These are phyloP conservation scores for Erysiphe pulchra DNA, from an alignment of 2,329 filamentous ascomycete species.

Conservation along the genomic window DNA sequence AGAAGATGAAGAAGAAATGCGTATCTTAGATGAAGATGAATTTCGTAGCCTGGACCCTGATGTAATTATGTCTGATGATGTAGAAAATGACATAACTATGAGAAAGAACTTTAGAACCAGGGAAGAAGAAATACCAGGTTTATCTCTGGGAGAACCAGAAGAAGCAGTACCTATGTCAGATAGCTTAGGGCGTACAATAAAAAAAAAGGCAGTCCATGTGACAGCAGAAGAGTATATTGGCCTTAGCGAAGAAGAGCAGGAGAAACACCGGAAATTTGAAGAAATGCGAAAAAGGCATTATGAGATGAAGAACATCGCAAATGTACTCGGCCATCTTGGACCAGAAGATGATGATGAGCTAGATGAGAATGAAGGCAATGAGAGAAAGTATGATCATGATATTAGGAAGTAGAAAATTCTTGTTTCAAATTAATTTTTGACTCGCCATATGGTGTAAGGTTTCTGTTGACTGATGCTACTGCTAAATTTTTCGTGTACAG, in stretches of 20 bases:
- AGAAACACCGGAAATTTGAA: constrained; percentile 86
- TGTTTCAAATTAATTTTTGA: too few species aligned
- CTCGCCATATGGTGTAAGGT: too few species aligned
- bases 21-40: constrained; percentile 41
- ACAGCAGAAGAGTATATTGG: constrained; percentile 29
- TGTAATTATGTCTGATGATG: constrained; percentile 7
- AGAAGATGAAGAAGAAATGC: constrained; percentile 53
- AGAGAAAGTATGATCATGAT: too few species aligned
- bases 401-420: too few species aligned
- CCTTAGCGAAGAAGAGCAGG: constrained; percentile 44
- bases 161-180: constrained; percentile 31
- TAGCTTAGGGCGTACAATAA: constrained; percentile 15
- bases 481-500: too few species aligned
- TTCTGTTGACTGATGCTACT: too few species aligned
- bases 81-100: neutral
- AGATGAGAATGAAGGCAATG: neutral
- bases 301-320: constrained; percentile 90
- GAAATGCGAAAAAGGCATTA: constrained; percentile 87
- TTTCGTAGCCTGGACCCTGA: constrained; percentile 20
- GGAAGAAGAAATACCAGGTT: constrained; percentile 67
- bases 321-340: constrained; percentile 55
- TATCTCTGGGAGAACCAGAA: constrained; percentile 84
- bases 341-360: constrained; percentile 26
- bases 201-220: constrained; percentile 55
- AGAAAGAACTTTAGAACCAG: constrained; percentile 6